These are phyloP conservation scores for Alternaria brassicae DNA, from an alignment of 2,329 filamentous ascomycete species.

Conservation along the genomic window DNA sequence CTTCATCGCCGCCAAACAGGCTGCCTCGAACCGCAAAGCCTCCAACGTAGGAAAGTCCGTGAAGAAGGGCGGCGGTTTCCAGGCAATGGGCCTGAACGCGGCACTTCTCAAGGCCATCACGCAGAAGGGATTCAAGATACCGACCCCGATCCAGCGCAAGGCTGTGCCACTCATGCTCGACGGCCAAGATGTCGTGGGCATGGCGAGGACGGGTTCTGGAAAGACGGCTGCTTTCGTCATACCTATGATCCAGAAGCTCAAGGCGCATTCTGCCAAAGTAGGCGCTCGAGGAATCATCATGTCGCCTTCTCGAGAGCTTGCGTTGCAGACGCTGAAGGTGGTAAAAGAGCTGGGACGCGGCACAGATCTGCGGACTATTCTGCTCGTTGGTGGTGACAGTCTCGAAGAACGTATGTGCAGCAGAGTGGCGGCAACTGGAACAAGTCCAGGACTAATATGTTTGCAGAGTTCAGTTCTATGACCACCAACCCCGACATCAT, in stretches of 20 bases:
- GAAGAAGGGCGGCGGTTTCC: slow-evolving; percentile 96
- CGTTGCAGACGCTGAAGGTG: slow-evolving; percentile 93
- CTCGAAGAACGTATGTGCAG: slow-evolving; percentile 73
- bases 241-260: slow-evolving; percentile 94
- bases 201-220: slow-evolving; percentile 98
- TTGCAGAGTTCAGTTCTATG: slow-evolving; percentile 80
- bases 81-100: slow-evolving; percentile 87
- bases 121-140: slow-evolving; percentile 92
- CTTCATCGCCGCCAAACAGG: slow-evolving; percentile 88
- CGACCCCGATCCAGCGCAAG: slow-evolving; percentile 96
- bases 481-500: slow-evolving; percentile 94
- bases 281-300: slow-evolving; percentile 86
- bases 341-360: slow-evolving; percentile 92
- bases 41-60: slow-evolving; percentile 80
- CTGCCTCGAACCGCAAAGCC: slow-evolving; percentile 84
- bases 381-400: slow-evolving; percentile 94
- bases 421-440: neutral
- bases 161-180: slow-evolving; percentile 91
- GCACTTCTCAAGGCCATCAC: slow-evolving; percentile 89
- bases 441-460: slow-evolving; percentile 5
- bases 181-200: slow-evolving; percentile 94
- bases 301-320: slow-evolving; percentile 91
- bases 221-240: slow-evolving; percentile 99
- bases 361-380: slow-evolving; percentile 87
- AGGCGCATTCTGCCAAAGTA: slow-evolving; percentile 83